phyloP scores from a whole-genome alignment of 331 rosid genomes.

The Quercus lobata region DNA sequence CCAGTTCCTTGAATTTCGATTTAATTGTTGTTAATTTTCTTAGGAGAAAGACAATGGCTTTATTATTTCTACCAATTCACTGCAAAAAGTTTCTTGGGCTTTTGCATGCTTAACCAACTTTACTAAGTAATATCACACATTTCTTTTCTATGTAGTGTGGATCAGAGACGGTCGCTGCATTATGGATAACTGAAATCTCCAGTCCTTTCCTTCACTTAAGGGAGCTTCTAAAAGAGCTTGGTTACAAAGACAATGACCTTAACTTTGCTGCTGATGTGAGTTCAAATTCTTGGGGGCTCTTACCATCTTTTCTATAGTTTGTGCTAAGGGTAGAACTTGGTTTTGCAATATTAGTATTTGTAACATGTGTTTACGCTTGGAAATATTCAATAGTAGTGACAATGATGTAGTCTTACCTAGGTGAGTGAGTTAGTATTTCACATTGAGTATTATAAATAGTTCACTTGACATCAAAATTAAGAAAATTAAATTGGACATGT shows the following conservation, averaged over 20 bases:
- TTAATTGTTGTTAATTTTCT: too few relatives aligned
- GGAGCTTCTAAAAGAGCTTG: slow-evolving; percentile 75
- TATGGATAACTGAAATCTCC: slow-evolving; percentile 83
- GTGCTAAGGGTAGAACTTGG: too few relatives aligned
- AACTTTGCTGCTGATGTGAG: slow-evolving; percentile 83
- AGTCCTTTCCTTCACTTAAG: slow-evolving; percentile 87
- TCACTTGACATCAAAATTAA: too few relatives aligned
- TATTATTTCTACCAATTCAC: neutral
- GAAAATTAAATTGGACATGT: too few relatives aligned
- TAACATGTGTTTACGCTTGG: too few relatives aligned
- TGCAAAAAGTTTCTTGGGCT: neutral
- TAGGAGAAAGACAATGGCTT: neutral
- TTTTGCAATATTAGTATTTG: too few relatives aligned
- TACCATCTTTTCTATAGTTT: too few relatives aligned
- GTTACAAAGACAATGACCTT: slow-evolving; percentile 57
- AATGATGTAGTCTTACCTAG: too few relatives aligned
- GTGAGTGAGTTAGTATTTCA: too few relatives aligned
- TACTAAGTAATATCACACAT: neutral
- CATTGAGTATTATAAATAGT: too few relatives aligned
- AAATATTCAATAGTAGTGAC: too few relatives aligned
- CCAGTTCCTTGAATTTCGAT: too few relatives aligned
- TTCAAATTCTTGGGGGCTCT: neutral
- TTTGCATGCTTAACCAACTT: neutral
- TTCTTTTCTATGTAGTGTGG: slow-evolving; percentile 46
- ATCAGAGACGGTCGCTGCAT: slow-evolving; percentile 67